These are phyloP conservation scores for Hyaloscypha bicolor DNA, from an alignment of 495 filamentous ascomycete genomes.

Conservation along the genomic window DNA sequence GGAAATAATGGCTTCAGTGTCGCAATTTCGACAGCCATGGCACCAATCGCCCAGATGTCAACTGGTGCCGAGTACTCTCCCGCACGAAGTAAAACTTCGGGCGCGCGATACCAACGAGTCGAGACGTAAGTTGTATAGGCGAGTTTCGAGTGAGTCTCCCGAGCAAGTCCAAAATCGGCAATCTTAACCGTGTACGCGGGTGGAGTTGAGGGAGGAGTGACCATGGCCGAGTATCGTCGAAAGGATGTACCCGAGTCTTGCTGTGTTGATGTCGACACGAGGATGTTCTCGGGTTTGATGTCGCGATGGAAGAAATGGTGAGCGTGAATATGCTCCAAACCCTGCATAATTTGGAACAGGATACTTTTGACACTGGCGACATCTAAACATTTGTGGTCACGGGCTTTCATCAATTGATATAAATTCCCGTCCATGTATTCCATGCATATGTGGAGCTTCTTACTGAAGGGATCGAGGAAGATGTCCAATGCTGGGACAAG, in stretches of 20 bases:
- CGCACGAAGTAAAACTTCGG: slow-evolving; percentile 91
- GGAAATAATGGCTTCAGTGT: slow-evolving; percentile 97
- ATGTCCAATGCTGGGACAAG: slow-evolving; percentile 97
- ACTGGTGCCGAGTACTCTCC: slow-evolving; percentile 98
- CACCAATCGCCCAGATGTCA: slow-evolving; percentile 97
- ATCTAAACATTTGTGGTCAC: slow-evolving; percentile 92
- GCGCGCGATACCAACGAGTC: slow-evolving; percentile 97
- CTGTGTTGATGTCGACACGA: slow-evolving; percentile 88
- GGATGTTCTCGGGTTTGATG: slow-evolving; percentile 98
- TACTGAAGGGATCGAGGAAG: slow-evolving; percentile 93
- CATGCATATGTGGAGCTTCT: slow-evolving; percentile 97
- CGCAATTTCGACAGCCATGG: slow-evolving; percentile 99
- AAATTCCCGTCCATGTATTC: slow-evolving; percentile 99
- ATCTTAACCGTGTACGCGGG: slow-evolving; percentile 97
- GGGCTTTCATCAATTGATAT: slow-evolving; percentile 98
- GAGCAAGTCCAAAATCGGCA: slow-evolving; percentile 97
- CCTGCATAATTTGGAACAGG: slow-evolving; percentile 92
- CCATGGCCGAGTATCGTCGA: slow-evolving; percentile 86
- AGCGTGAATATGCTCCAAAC: slow-evolving; percentile 95
- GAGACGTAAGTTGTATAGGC: slow-evolving; percentile 99
- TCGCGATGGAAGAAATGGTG: slow-evolving; percentile 99
- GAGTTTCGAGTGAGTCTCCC: slow-evolving; percentile 93
- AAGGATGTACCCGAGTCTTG: slow-evolving; percentile 80
- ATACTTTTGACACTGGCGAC: slow-evolving; percentile 95
- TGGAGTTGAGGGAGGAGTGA: slow-evolving; percentile 93